Percentiles rank a stretch among this genome's conserved stretches.
Evolutionary conservation across 2,329 filamentous ascomycete species (phyloP).

Genomic region (Coleophoma cylindrospora): DNA sequence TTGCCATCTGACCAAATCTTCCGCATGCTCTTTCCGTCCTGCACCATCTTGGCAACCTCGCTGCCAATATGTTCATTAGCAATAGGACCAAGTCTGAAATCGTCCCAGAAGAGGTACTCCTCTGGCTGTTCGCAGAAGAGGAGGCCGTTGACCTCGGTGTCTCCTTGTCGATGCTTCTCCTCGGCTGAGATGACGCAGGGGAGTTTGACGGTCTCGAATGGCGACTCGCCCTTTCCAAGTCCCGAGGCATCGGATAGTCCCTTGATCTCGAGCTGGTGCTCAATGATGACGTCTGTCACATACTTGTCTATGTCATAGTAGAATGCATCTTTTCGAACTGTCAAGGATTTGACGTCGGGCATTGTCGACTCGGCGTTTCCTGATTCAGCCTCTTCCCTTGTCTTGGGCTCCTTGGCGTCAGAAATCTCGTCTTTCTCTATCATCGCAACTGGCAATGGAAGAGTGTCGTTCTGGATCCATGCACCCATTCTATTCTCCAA

Average conservation of each 20-base stretch:
- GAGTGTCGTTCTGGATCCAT: conserved; percentile 33
- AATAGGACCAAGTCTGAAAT: conserved; percentile 37
- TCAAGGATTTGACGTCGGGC: background rate
- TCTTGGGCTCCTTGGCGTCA: background rate
- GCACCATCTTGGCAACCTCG: conserved; percentile 20
- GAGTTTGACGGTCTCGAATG: conserved; percentile 12
- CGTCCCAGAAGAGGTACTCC: conserved; percentile 47
- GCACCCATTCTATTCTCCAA: conserved; percentile 33
- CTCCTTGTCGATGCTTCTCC: conserved; percentile 9
- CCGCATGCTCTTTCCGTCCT: conserved; percentile 12
- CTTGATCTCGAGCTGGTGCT: conserved; percentile 39
- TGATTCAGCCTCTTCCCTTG: background rate
- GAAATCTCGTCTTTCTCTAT: conserved; percentile 4
- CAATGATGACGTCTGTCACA: conserved; percentile 39
- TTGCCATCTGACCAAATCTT: conserved; percentile 1
- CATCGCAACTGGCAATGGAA: conserved; percentile 4
- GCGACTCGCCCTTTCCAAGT: conserved; percentile 29
- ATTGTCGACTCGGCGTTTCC: background rate
- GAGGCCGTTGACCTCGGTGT: conserved; percentile 13
- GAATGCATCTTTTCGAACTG: conserved; percentile 30
- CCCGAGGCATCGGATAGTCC: conserved; percentile 38
- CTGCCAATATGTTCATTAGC: conserved; percentile 30
- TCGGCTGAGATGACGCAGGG: conserved; percentile 17
- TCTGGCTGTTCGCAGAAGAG: conserved; percentile 31
- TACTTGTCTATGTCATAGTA: conserved; percentile 35